These are phyloP conservation scores for Fraxinus floribunda DNA, from an alignment of 305 asterid genomes.

Conservation along the genomic window DNA sequence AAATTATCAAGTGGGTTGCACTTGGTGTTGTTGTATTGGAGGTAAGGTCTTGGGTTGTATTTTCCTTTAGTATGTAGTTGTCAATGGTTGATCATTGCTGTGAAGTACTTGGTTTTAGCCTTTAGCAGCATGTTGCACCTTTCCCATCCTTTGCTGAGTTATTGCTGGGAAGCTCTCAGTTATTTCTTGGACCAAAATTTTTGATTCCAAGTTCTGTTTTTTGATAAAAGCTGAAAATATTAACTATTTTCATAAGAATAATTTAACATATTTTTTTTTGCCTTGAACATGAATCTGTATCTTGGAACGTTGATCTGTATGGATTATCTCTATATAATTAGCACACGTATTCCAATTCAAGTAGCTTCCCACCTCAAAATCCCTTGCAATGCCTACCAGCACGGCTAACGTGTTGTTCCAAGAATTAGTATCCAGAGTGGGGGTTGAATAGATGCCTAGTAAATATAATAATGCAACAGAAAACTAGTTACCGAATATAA, in stretches of 20 bases:
- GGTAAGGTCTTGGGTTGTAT: slow-evolving; percentile 39
- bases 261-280: background rate
- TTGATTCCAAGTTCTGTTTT: background rate
- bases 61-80: background rate
- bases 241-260: background rate
- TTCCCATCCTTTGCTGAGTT: background rate
- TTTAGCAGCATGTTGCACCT: background rate
- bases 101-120: background rate
- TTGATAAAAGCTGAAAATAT: background rate
- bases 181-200: background rate
- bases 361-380: background rate
- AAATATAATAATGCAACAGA: background rate
- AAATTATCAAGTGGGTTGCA: slow-evolving; percentile 80
- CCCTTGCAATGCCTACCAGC: background rate
- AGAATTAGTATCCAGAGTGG: background rate
- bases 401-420: background rate
- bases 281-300: background rate
- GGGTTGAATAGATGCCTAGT: background rate
- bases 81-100: background rate
- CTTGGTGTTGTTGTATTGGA: slow-evolving; percentile 74
- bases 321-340: background rate
- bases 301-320: background rate
- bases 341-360: background rate
- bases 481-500: background rate
- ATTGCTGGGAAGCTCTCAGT: background rate